Base-by-base conservation (phyloP, 495 filamentous ascomycete species). In the Pyronema omphalodes region DNA sequence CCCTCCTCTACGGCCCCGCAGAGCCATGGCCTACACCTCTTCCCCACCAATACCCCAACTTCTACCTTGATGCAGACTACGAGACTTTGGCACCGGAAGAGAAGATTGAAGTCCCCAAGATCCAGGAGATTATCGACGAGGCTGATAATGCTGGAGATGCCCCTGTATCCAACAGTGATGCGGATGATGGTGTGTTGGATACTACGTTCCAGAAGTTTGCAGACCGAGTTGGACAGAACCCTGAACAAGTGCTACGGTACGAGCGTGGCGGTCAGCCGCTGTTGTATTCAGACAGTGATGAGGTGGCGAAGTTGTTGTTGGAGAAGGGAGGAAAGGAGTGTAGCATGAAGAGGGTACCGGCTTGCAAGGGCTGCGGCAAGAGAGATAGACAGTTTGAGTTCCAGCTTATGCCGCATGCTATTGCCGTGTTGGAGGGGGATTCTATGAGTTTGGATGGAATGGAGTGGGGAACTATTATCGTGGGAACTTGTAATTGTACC, bases 391-490 rank as follows among this genome's bases (percentile, higher is more conserved):
- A 83, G n/a, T 96, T 96, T 67, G 88, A 94, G 70, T 71, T 91
- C 37, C 91, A 98, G 73, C 68, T 96, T 61, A 84, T 81, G 60
- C 84, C 88, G 52, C 86, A 93, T 66, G 84, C 87, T 3, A 98
- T 98, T 67, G 78, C 74, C 36, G 81, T 91, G 70, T 71, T 98
- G 40, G 91, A 98, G 70, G 75, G 37, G 6, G 86, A 86, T 14
- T 80, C 86, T 54, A 70, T 76, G 57, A 76, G 78, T 9, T 64
- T 94, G 51, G 86, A 89, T 39, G 91, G 93, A 0, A 95, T 99
- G 91, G 91, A 99, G 60, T 99, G 91, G 91, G 93, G 93, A 0
- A 94, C 84, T 11, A 74, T 99, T n/a, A 77, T 96, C 44, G 66
- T 95, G n/a, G 86, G 78, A 0, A 87, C 93, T 17, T 99, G 91